Base-by-base conservation (phyloP, 306 rosid species). In the Begonia peltatifolia region DNA sequence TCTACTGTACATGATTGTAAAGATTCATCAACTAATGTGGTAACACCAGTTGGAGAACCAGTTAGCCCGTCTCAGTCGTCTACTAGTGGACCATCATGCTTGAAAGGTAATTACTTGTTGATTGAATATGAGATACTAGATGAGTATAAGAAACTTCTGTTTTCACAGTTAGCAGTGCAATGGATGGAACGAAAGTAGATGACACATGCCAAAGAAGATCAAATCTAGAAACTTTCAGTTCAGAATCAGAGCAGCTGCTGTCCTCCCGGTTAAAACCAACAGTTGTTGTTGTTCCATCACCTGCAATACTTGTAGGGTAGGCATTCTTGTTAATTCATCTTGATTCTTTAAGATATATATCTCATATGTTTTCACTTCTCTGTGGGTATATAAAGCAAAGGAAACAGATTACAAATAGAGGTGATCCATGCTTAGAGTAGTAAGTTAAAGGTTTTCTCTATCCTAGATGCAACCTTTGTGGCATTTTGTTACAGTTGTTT, bases 221-320 rank as follows among this genome's bases (percentile, higher is more conserved):
- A 74, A 75, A 71, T 66, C 97, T 72, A 64, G 97, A 89, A 55
- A 75, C 68, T 62, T 68, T 69, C 58, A 71, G 54, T 71, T 80
- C 87, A 56, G 97, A 87, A 55, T 71, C 92, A 53, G 97, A 83
- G 59, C 86, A 55, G 74, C 93, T 76, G 54, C 54, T 51, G 9
- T 61, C 71, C 64, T 69, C 82, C 42, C 80, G 95, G 54, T 76
- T 83, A 38, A 85, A 78, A 63, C 97, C 97, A 46, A 80, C 97
- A 46, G 68, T 85, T 48, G 48, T 76, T 62, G 92, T 84, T 54
- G 75, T 77, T 71, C 95, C 95, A 9, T 85, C 74, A 62, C 97
- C 97, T 60, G 80, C 97, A 25, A 70, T 90, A 76, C 97, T 90
- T 57, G 92, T 90, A 47, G 97, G 97, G 97, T 90, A 90, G 59